Base-by-base conservation (phyloP, 495 filamentous ascomycete genomes). In the Chaetomium fimeti region DNA sequence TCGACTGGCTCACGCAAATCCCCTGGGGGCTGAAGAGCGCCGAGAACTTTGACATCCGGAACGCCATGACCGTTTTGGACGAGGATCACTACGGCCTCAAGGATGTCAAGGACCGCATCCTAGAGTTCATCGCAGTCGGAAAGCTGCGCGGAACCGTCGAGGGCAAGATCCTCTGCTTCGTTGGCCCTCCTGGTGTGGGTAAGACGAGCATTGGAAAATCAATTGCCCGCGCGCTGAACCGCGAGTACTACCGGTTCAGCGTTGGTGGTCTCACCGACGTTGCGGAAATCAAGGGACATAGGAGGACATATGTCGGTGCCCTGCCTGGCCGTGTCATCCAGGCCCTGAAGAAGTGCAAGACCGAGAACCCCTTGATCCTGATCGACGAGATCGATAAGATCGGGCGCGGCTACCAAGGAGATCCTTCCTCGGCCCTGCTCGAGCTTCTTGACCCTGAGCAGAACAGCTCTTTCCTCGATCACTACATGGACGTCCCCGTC, bases 381-480 rank as follows among this genome's bases (percentile, higher is more conserved):
- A 97, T 99, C 70, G 95, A 99, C 74, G 95, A 99, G 74, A 79
- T 99, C 56, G 95, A 99, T 79, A 99, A 99, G 79, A 93, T 99
- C 73, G 93, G 95, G 13, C 85, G 90, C 43, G 95, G 93, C 3
- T 91, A 97, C 70, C 93, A 97, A 76, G 95, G 95, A 58, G 95
- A 99, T 66, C 95, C 95, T 22, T 91, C 95, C 2, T 97, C 93
- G 45, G 94, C 95, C 38, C 82, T 99, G 54, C 83, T 99, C 16
- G 95, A 99, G 72, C 79, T 99, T 38, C 86, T 99, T 32, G 95
- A 99, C 69, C 95, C 95, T 0, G 95, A 98, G 77, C 95, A 99
- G 72, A 99, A 99, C 78, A 90, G 83, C 72, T 96, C 91, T 32
- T 99, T 99, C 84, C 76, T 99, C 56, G 95, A 99, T 68, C 94